phyloP scores from a whole-genome alignment of 139 green algal species.

The Eudorina sp. region DNA sequence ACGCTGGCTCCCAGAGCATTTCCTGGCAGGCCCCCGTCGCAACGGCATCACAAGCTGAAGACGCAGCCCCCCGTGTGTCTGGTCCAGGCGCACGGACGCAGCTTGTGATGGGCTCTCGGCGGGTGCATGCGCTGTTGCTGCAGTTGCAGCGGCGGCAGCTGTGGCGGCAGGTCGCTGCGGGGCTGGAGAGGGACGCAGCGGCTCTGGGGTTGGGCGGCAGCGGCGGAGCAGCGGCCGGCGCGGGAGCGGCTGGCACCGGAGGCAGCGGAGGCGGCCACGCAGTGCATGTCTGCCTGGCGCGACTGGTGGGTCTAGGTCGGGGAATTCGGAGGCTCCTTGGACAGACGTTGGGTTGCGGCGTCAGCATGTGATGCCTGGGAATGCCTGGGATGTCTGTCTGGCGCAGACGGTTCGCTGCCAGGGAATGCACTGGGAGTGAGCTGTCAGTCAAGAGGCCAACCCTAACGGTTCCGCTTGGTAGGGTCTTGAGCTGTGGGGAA shows the following conservation, averaged over 20 bases:
- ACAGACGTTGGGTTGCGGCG: too few species aligned
- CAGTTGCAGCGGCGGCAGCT: constrained; percentile 43
- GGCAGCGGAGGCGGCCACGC: constrained; percentile 27
- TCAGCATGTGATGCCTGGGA: too few species aligned
- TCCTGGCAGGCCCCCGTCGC: too few species aligned
- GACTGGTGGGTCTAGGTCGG: constrained; percentile 9
- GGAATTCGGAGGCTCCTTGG: too few species aligned
- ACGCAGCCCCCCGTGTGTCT: background rate
- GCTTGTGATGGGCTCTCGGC: constrained; percentile 25
- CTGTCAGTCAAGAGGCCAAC: too few species aligned
- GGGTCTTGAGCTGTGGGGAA: too few species aligned
- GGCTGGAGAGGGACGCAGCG: constrained; percentile 14
- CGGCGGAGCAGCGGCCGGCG: background rate
- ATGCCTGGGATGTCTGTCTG: too few species aligned
- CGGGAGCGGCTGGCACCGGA: background rate
- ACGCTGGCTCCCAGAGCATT: too few species aligned
- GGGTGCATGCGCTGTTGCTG: constrained; percentile 43
- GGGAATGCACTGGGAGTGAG: too few species aligned
- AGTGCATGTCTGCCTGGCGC: constrained; percentile 34
- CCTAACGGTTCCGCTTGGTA: too few species aligned
- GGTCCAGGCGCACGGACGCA: constrained; percentile 13
- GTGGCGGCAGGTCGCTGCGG: constrained; percentile 32
- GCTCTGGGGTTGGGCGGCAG: background rate
- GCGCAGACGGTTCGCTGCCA: too few species aligned
- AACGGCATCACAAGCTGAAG: too few species aligned